These are phyloP conservation scores for Fusarium sp. DNA, from an alignment of 2,329 filamentous ascomycete species.

Conservation along the genomic window DNA sequence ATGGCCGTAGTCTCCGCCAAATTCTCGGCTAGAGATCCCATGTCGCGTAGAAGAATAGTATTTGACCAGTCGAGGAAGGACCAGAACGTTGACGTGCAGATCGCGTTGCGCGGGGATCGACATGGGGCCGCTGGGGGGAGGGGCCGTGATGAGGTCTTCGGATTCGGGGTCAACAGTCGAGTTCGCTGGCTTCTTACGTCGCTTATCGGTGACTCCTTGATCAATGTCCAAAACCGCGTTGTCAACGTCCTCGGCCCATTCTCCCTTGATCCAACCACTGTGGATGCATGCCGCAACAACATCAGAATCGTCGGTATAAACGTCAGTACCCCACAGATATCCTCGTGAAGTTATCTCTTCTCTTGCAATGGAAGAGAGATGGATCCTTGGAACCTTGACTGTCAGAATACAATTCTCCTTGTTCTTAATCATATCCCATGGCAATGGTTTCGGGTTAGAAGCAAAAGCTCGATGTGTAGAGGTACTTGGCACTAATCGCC, in stretches of 20 bases:
- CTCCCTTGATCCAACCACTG: slow-evolving; percentile 88
- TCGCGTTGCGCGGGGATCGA: slow-evolving; percentile 74
- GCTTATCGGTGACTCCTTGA: slow-evolving; percentile 43
- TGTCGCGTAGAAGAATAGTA: slow-evolving; percentile 80
- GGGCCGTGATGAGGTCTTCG: slow-evolving; percentile 57
- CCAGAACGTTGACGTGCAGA: slow-evolving; percentile 84
- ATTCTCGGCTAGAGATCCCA: slow-evolving; percentile 83
- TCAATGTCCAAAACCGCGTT: slow-evolving; percentile 69
- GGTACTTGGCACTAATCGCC: slow-evolving; percentile 54
- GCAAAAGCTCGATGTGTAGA: slow-evolving; percentile 54
- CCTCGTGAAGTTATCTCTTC: slow-evolving; percentile 84
- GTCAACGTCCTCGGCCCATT: slow-evolving; percentile 83
- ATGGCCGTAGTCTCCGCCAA: slow-evolving; percentile 62
- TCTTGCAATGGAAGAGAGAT: slow-evolving; percentile 73
- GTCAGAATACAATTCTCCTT: slow-evolving; percentile 92
- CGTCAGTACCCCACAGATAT: slow-evolving; percentile 89
- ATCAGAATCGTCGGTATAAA: slow-evolving; percentile 97
- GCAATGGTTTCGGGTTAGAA: slow-evolving; percentile 74
- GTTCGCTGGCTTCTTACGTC: slow-evolving; percentile 44
- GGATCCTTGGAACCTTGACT: slow-evolving; percentile 82
- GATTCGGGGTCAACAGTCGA: slow-evolving; percentile 49
- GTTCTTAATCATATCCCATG: slow-evolving; percentile 73
- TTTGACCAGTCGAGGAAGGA: slow-evolving; percentile 79
- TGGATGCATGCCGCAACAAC: slow-evolving; percentile 93
- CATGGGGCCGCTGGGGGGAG: slow-evolving; percentile 69